Conservation (phyloP, 441 rosid genomes). For the Erodium texanum region DNA sequence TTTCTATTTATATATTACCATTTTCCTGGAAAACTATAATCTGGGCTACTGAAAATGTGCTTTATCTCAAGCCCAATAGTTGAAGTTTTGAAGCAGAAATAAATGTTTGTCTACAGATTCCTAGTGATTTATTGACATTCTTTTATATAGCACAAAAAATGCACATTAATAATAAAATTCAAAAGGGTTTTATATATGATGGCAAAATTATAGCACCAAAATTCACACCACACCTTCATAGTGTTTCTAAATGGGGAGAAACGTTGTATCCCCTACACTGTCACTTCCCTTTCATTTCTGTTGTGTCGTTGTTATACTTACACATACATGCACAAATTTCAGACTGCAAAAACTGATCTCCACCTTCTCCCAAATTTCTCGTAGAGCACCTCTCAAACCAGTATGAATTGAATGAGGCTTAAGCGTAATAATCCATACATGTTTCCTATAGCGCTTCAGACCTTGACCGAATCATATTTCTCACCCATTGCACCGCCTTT, state of each 20-base stretch:
- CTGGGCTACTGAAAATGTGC: too few relatives aligned
- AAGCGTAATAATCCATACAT: background rate
- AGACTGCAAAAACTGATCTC: background rate
- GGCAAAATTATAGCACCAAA: background rate
- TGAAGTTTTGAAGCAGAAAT: too few relatives aligned
- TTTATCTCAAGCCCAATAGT: too few relatives aligned
- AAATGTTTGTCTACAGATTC: too few relatives aligned
- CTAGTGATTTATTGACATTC: too few relatives aligned
- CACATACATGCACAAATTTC: background rate
- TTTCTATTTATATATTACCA: too few relatives aligned
- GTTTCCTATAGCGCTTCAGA: conserved; percentile 20
- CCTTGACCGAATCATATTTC: conserved; percentile 63
- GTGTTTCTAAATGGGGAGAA: background rate
- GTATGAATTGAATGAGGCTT: conserved; percentile 23
- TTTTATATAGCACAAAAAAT: too few relatives aligned
- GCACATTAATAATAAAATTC: too few relatives aligned
- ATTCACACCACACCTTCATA: background rate
- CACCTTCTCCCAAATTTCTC: background rate
- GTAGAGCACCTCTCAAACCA: background rate
- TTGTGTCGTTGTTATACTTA: background rate
- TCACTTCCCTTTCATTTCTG: background rate
- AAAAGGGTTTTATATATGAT: too few relatives aligned
- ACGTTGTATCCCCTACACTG: background rate
- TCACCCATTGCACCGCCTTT: conserved; percentile 84
- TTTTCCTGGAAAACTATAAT: too few relatives aligned